Evolutionary conservation across 495 filamentous ascomycete genomes (phyloP), one percentile per base, ranked within the genome.

Genomic region (Lepraria neglecta): DNA sequence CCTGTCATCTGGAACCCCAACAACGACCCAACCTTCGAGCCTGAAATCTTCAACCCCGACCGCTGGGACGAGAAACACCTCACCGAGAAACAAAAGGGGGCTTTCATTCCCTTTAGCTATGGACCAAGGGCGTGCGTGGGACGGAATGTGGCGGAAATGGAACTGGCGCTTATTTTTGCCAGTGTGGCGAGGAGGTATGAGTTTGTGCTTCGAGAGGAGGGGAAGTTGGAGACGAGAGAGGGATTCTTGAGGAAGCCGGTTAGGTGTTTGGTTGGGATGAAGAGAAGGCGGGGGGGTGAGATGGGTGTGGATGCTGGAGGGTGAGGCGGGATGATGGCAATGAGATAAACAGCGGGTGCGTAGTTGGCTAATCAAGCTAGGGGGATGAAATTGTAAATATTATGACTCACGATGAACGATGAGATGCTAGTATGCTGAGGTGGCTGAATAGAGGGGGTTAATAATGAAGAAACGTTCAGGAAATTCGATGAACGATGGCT

Each of bases 71-170:
- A 75, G 10, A 68, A 71, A 2, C 71, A 69, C 6, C 64, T 85
- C 7, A 90, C 84, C 6, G 60, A 82, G 19, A 74, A 78, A 50
- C 89, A 92, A 68, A 90, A 90, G 74, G 79, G 79, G 19, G 86
- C 87, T 0, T 96, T 96, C 64, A 88, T 96, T 55, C 91, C 91
- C 0, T 96, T 96, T 71, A 86, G 82, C 62, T 81, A 88, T 53
- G 91, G 91, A 0, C 90, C 91, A 2, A 73, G 91, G 19, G 81
- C 86, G 6, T 96, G 91, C 64, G 89, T 96, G 17, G 91, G 91
- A 0, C 72, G 89, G 52, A 94, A 92, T 70, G 87, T 96, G 21
- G 91, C 91, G 0, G 91, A 95, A 80, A 95, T 96, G 90, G 91
- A 95, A 71, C 77, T 96, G 74, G 84, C 86, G 64, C 78, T 92